Percentiles rank a stretch among this genome's conserved stretches.
Conservation (phyloP, 2,329 filamentous ascomycete genomes). For the Truncatella angustata region DNA sequence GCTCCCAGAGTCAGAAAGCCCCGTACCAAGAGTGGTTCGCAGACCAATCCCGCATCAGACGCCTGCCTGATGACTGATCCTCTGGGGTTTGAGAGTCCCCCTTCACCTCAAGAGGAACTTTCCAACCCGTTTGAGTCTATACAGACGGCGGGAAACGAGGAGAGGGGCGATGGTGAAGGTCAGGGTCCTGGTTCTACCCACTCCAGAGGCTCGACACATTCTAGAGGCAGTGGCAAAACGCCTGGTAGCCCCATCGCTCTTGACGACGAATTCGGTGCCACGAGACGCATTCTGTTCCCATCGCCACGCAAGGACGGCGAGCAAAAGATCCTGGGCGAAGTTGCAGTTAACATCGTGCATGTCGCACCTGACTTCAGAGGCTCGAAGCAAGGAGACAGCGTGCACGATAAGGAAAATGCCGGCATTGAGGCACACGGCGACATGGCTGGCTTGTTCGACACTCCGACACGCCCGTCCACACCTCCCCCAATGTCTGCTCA, state of each 20-base stretch:
- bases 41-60: conserved; percentile 50
- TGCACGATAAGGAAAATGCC: conserved; percentile 43
- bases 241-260: conserved; percentile 56
- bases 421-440: conserved; percentile 36
- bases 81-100: conserved; percentile 39
- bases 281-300: conserved; percentile 72
- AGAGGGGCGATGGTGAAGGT: conserved; percentile 14
- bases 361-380: conserved; percentile 36
- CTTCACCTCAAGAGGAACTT: conserved; percentile 23
- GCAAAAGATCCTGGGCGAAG: conserved; percentile 59
- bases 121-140: conserved; percentile 10
- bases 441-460: conserved; percentile 64
- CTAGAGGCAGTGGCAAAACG: conserved; percentile 50
- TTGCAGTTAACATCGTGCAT: conserved; percentile 52
- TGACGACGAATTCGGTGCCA: conserved; percentile 53
- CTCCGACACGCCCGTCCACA: conserved; percentile 49
- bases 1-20: conserved; percentile 44
- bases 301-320: conserved; percentile 68
- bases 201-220: conserved; percentile 46
- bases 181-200: conserved; percentile 42
- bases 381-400: conserved; percentile 29
- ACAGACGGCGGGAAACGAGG: conserved; percentile 14
- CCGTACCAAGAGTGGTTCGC: conserved; percentile 46
- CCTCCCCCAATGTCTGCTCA: conserved; percentile 50
- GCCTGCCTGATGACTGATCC: conserved; percentile 54